Base-by-base conservation (phyloP, 2,329 filamentous ascomycete species). In the Acrocalymma vagum region DNA sequence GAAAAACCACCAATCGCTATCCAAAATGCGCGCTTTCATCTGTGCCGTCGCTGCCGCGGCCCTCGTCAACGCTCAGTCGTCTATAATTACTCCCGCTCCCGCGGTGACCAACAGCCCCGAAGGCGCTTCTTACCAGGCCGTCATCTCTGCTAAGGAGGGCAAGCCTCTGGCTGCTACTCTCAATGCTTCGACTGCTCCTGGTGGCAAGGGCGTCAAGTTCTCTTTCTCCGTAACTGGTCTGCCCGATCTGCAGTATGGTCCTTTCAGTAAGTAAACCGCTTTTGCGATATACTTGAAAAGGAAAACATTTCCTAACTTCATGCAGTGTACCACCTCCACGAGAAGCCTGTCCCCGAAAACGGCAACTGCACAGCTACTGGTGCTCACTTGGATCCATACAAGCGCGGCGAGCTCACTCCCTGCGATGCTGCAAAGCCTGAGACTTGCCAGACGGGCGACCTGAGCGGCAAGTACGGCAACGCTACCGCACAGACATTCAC, bases 251-350 rank as follows among this genome's bases (percentile, higher is more conserved):
- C 56, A 63, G 31, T 72, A 71, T 16, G 73, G 73, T 22, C 74
- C 73, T 8, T 77, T 76, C 62, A 61, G 71, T 73, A 52, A 55
- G 68, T 37, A 9, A 24, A 9, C 13, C 22, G 26, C 13, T 10
- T n/a, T 11, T 31, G 7, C 16, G 11, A 21, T 5, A 13, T 10
- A 16, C 20, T 15, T 6, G 9, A 9, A 20, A 8, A 14, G 14
- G 6, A 15, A 23, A 8, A 8, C n/a, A 17, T 9, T 17, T 29
- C 28, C 43, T 41, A 40, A 43, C 39, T 21, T 9, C 8, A n/a
- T 16, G 5, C 43, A 72, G 71, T 70, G 45, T 77, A 77, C 65
- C 71, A 75, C 60, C 61, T 77, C 48, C 72, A 76, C 62, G 63
- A 70, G 45, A 68, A 67, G 54, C 65, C 72, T 3, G 63, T 76